phyloP scores from a whole-genome alignment of 1,139 yeast genomes.

The Yamadazyma diospyri region DNA sequence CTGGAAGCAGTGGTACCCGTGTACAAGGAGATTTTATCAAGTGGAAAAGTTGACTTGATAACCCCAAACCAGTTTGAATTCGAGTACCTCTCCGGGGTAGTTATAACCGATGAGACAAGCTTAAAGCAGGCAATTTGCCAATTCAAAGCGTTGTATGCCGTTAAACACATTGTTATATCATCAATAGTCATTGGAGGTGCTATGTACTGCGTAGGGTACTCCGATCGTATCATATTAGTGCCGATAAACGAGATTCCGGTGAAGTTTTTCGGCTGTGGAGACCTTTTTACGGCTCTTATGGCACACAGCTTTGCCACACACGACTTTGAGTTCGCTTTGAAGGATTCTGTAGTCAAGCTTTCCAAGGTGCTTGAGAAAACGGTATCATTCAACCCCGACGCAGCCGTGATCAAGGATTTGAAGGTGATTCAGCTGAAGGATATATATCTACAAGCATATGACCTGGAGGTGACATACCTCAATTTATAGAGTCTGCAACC shows the following conservation, averaged over 20 bases:
- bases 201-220: constrained; percentile 33
- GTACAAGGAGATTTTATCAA: constrained; percentile 53
- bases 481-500: no score
- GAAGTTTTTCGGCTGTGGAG: constrained; percentile 46
- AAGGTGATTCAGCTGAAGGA: constrained; percentile 14
- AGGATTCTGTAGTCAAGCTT: constrained; percentile 26
- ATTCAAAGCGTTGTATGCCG: constrained; percentile 49
- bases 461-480: background rate
- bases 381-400: constrained; percentile 16
- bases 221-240: constrained; percentile 14
- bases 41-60: constrained; percentile 57
- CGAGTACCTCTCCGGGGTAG: constrained; percentile 61
- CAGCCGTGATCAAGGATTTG: constrained; percentile 29
- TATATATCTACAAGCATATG: constrained; percentile 4
- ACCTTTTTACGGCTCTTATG: constrained; percentile 40
- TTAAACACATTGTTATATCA: constrained; percentile 62
- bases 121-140: constrained; percentile 44
- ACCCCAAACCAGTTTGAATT: constrained; percentile 94
- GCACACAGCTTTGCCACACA: constrained; percentile 25
- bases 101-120: constrained; percentile 37
- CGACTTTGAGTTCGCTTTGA: constrained; percentile 26
- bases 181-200: constrained; percentile 28
- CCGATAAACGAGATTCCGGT: constrained; percentile 33
- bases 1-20: constrained; percentile 63
- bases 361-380: constrained; percentile 28